Evolutionary conservation across 345 rosid species (phyloP).

Genomic region (Melastoma malabathricum): DNA sequence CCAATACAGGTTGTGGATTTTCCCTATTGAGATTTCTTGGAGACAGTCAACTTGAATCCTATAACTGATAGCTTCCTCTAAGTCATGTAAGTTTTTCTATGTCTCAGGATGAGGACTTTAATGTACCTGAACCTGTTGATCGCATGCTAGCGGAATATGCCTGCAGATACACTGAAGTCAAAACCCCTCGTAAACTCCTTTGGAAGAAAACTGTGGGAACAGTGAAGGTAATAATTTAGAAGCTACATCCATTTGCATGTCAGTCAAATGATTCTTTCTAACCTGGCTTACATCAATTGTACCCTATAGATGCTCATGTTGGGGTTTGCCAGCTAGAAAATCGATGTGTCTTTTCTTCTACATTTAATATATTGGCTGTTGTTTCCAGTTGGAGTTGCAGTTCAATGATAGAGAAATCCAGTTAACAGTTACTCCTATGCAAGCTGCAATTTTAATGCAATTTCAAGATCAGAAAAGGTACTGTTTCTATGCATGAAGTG

Average conservation of each 20-base stretch:
- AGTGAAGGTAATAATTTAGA: constrained; percentile 48
- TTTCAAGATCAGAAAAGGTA: constrained; percentile 85
- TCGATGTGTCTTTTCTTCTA: too few relatives aligned
- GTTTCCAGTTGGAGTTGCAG: constrained; percentile 74
- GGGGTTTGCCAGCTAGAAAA: too few relatives aligned
- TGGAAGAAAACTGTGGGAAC: constrained; percentile 98
- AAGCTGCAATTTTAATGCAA: constrained; percentile 87
- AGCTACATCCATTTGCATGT: background rate
- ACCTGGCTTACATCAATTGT: too few relatives aligned
- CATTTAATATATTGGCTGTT: constrained; percentile 3
- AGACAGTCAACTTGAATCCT: too few relatives aligned
- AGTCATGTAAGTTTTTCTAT: background rate
- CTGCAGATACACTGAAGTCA: constrained; percentile 59
- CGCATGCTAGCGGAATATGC: constrained; percentile 76
- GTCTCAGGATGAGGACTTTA: constrained; percentile 75
- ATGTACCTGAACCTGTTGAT: constrained; percentile 58
- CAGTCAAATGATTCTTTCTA: background rate
- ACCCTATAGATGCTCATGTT: too few relatives aligned
- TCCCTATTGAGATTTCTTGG: background rate
- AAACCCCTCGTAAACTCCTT: constrained; percentile 85
- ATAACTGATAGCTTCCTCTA: background rate
- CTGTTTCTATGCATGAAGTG: background rate
- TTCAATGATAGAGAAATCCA: constrained; percentile 73
- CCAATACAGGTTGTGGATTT: constrained; percentile 63
- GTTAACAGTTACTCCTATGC: constrained; percentile 74